Evolutionary conservation across 75 land plant species (phyloP).

Genomic region (Sequoiadendron giganteum): DNA sequence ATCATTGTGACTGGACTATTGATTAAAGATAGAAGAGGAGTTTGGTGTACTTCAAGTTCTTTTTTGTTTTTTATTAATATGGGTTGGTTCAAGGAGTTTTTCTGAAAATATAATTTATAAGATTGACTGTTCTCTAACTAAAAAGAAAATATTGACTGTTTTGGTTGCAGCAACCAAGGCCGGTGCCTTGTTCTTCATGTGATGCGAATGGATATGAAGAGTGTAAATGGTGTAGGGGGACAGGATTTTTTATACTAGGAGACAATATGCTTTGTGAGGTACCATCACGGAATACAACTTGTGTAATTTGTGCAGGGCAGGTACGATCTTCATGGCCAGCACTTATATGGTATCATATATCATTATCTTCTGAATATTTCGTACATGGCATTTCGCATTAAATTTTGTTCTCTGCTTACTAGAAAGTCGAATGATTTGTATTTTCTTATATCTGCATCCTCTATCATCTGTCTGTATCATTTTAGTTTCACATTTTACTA

Average conservation of each 20-base stretch:
- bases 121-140: background rate
- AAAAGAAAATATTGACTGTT: background rate
- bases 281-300: constrained; percentile 80
- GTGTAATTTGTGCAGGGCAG: constrained; percentile 88
- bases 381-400: no score
- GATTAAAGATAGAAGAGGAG: background rate
- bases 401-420: background rate
- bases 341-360: background rate
- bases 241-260: constrained; percentile 92
- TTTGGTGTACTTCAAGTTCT: background rate
- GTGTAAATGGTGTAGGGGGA: constrained; percentile 94
- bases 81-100: background rate
- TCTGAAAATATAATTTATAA: background rate
- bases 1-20: background rate
- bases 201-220: constrained; percentile 69
- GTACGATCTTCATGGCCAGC: constrained; percentile 24
- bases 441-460: background rate
- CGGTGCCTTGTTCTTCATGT: constrained; percentile 74
- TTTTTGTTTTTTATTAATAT: background rate
- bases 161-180: constrained; percentile 84
- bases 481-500: background rate
- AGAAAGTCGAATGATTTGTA: background rate
- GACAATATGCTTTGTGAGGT: constrained; percentile 93
- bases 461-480: background rate
- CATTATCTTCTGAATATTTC: background rate